Base-by-base conservation (phyloP, 192 early-diverging fungal genomes). In the Fimicolochytrium jonesii region DNA sequence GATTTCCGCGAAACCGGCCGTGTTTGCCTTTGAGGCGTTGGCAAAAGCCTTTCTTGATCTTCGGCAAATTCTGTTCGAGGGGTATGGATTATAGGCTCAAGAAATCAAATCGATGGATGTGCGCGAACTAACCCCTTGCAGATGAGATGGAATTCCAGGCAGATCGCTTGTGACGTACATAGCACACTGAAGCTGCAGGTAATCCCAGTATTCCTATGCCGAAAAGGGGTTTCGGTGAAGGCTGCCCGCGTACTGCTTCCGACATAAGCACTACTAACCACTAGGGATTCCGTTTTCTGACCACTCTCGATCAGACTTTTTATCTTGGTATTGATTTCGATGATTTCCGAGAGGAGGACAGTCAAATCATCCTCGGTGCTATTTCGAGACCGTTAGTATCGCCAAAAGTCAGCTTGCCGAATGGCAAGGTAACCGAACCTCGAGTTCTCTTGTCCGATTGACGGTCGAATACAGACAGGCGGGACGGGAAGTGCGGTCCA, bases 1-100 rank as follows among this genome's bases (percentile, higher is more conserved):
- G 77, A 57, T 99, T 99, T 41, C 97, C 97, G 63, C 97, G 88
- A 82, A 99, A 97, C 49, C 97, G 89, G 54, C 97, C 97, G 59
- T 96, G 91, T 67, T 99, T 99, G 42, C 97, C 97, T 81, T 99
- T 99, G 52, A 99, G 72, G 31, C 97, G 82, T 77, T 99, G 97
- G 55, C 91, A 92, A 49, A 97, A 88, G 54, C 97, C 97, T 52
- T 79, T 77, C 55, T 85, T 85, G 64, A 85, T 85, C 43, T 79
- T 85, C 26, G 64, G 67, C 61, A 85, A 48, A 54, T 76, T 76
- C 71, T 76, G 59, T 4, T 25, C 6, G 13, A 7, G 17, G 37
- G 37, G n/a, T n/a, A n/a, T n/a, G n/a, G n/a, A n/a, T n/a, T n/a
- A n/a, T n/a, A n/a, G n/a, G n/a, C n/a, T n/a, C n/a, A n/a, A n/a